Percentiles rank a stretch among this genome's conserved stretches.
Evolutionary conservation across 164 flowering plant species (phyloP).

Genomic region (Sedum album): DNA sequence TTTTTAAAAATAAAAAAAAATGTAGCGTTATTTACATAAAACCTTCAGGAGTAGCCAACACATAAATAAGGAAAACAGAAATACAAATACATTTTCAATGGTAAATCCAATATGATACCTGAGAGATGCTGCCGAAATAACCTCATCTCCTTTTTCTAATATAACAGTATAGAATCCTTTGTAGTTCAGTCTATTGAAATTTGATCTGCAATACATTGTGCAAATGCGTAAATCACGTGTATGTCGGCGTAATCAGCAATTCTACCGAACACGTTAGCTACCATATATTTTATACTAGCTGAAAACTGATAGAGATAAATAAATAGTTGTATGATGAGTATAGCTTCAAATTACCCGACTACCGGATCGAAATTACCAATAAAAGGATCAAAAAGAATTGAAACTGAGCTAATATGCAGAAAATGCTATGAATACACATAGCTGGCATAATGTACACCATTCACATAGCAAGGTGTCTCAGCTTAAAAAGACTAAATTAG

Average conservation of each 20-base stretch:
- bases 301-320: not conserved
- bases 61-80: not conserved
- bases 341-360: not conserved
- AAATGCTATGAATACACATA: not conserved
- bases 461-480: too few relatives aligned
- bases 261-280: not conserved
- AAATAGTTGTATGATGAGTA: not conserved
- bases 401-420: not conserved
- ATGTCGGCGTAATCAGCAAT: not conserved
- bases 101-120: slow-evolving; percentile 38
- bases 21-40: too few relatives aligned
- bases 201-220: slow-evolving; percentile 43
- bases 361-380: not conserved
- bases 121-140: slow-evolving; percentile 84
- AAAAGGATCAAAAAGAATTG: not conserved
- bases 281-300: not conserved
- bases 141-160: slow-evolving; percentile 90
- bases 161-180: slow-evolving; percentile 74
- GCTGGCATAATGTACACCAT: not conserved
- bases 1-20: too few relatives aligned
- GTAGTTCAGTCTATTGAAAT: slow-evolving; percentile 70
- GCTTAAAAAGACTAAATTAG: too few relatives aligned
- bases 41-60: not conserved
- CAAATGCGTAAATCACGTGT: not conserved
- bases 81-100: not conserved